Evolutionary conservation across 441 rosid species (phyloP), one percentile per base, ranked within the genome.

Genomic region (Eutrema salsugineum): DNA sequence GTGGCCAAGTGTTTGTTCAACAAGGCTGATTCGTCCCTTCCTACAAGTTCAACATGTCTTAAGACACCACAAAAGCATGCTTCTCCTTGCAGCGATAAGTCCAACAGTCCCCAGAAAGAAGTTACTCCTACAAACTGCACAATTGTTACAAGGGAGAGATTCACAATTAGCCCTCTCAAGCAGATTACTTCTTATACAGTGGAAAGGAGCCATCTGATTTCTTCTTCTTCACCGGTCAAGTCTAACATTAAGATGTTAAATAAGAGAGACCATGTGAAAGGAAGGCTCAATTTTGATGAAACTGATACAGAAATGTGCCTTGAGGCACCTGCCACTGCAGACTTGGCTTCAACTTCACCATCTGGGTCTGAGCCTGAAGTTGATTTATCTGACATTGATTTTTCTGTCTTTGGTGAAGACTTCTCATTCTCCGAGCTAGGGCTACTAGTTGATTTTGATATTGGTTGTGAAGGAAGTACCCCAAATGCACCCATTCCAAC

Each of bases 381-480:
- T 16, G 86, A 84, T 75, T 20, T 85, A 48, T 85, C 83, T 64
- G 89, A 87, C 80, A 66, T 86, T 20, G 98, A 92, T 77, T 87
- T 89, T 47, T 91, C 92, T 35, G 77, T 81, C 28, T 82, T 91
- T 36, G 90, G 94, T 71, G 82, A 83, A 56, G 78, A 83, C 48
- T 89, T 86, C 66, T 85, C 91, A 4, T 87, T 93, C 80, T 82
- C 96, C 1, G 92, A 91, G 59, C 72, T 95, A 56, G 92, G 89
- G 59, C 72, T 95, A 56, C 63, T 93, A 19, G 82, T 78, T 66
- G 98, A 91, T 78, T 82, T 95, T 5, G 98, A 86, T 70, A 81
- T 91, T 67, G 94, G 70, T 19, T 71, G 51, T 46, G 85, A 85
- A 39, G 92, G 78, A 73, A 54, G 68, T 30, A 24, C 73, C 12